Conservation (phyloP, 192 early-diverging fungal species). For the Piromyces finnis region DNA sequence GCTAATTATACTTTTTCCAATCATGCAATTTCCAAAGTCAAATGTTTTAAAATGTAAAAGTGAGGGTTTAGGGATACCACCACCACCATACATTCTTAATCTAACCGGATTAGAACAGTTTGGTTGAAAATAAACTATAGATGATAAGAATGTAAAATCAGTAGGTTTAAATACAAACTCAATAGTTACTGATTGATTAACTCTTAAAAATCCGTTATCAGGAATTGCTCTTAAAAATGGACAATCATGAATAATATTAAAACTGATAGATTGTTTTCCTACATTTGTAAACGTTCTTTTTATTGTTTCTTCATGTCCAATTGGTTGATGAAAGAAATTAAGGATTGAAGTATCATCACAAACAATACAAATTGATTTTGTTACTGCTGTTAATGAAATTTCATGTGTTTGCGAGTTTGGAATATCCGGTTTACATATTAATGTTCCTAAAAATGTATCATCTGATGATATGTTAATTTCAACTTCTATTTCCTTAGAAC, state of each 20-base stretch:
- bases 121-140: conserved; percentile 31
- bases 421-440: conserved; percentile 23
- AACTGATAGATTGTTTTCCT: conserved; percentile 33
- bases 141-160: conserved; percentile 26
- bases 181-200: conserved; percentile 24
- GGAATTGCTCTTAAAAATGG: conserved; percentile 5
- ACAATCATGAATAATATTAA: not conserved
- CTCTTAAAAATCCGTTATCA: conserved; percentile 15
- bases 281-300: conserved; percentile 35
- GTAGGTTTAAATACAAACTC: conserved; percentile 28
- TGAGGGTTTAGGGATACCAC: conserved; percentile 33
- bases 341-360: conserved; percentile 36
- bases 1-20: conserved; percentile 39
- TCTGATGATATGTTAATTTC: conserved; percentile 32
- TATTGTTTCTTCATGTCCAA: conserved; percentile 30
- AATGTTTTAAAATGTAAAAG: conserved; percentile 28
- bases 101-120: conserved; percentile 37
- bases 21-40: conserved; percentile 52
- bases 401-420: conserved; percentile 28
- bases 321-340: conserved; percentile 39
- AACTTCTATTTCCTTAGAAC: conserved; percentile 22
- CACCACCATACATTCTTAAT: conserved; percentile 38
- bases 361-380: conserved; percentile 31
- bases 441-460: conserved; percentile 40
- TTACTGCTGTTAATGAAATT: conserved; percentile 36